Percentiles rank a stretch among this genome's conserved stretches.
These are phyloP conservation scores for Xylaria cubensis DNA, from an alignment of 495 filamentous ascomycete species.

Conservation along the genomic window DNA sequence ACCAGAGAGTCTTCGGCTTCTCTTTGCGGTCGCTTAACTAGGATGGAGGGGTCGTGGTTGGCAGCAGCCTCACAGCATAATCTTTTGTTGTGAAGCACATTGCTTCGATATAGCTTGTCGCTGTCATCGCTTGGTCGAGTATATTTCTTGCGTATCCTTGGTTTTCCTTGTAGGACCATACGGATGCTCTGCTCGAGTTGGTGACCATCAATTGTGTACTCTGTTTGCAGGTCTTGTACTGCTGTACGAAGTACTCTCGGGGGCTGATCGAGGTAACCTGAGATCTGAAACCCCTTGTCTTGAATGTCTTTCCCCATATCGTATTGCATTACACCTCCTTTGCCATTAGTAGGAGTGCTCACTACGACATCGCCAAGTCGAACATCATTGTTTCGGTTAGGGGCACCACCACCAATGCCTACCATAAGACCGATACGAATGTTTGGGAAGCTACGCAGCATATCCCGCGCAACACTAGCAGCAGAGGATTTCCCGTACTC, in stretches of 20 bases:
- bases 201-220: background rate
- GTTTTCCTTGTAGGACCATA: background rate
- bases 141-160: background rate
- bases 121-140: background rate
- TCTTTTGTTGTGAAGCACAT: background rate
- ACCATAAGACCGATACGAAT: slow-evolving; percentile 56
- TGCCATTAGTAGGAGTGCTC: background rate
- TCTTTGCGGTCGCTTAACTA: background rate
- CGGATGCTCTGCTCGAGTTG: background rate
- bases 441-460: slow-evolving; percentile 51
- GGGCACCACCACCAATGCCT: slow-evolving; percentile 55
- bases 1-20: background rate
- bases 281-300: background rate
- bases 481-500: slow-evolving; percentile 31
- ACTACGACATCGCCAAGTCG: slow-evolving; percentile 17
- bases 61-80: background rate
- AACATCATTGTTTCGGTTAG: slow-evolving; percentile 45
- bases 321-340: background rate
- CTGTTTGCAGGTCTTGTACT: background rate
- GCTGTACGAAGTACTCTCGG: background rate
- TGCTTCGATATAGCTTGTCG: background rate
- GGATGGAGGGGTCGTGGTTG: background rate
- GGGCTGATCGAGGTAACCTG: background rate
- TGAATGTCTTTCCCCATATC: background rate
- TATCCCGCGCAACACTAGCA: slow-evolving; percentile 44